phyloP scores from a whole-genome alignment of 139 green algal genomes.

The Chlorella sp. region DNA sequence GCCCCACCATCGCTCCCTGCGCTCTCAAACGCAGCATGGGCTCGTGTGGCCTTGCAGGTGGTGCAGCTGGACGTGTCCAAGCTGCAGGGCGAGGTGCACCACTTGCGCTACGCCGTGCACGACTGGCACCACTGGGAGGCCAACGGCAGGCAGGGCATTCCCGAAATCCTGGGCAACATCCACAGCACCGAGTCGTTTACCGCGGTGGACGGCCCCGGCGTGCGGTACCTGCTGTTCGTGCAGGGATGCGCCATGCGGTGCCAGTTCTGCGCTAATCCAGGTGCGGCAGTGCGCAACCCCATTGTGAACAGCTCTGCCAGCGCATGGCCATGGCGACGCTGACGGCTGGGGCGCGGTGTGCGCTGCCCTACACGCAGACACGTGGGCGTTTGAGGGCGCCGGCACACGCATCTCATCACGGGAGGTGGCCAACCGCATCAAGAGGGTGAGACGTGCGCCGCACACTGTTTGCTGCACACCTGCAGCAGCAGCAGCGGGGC shows the following conservation, averaged over 20 bases:
- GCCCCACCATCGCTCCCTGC: too few relatives aligned
- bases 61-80: background rate
- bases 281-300: background rate
- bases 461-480: background rate
- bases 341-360: background rate
- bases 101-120: background rate
- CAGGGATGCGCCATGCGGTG: constrained; percentile 63
- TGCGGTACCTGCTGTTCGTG: constrained; percentile 57
- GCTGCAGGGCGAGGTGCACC: constrained; percentile 6
- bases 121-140: background rate
- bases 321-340: too few relatives aligned
- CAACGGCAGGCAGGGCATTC: background rate
- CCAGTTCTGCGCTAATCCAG: constrained; percentile 62
- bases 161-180: background rate
- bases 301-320: constrained; percentile 4
- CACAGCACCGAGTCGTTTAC: constrained; percentile 27
- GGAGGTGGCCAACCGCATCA: background rate
- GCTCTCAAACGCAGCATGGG: too few relatives aligned
- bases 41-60: background rate
- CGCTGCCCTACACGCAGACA: constrained; percentile 26
- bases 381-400: constrained; percentile 8
- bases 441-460: background rate
- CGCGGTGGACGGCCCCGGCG: constrained; percentile 49
- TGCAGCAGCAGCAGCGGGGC: too few relatives aligned
- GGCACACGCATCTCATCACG: background rate